phyloP scores from a whole-genome alignment of 2,329 filamentous ascomycete genomes.

The Delphinella strobiligena region DNA sequence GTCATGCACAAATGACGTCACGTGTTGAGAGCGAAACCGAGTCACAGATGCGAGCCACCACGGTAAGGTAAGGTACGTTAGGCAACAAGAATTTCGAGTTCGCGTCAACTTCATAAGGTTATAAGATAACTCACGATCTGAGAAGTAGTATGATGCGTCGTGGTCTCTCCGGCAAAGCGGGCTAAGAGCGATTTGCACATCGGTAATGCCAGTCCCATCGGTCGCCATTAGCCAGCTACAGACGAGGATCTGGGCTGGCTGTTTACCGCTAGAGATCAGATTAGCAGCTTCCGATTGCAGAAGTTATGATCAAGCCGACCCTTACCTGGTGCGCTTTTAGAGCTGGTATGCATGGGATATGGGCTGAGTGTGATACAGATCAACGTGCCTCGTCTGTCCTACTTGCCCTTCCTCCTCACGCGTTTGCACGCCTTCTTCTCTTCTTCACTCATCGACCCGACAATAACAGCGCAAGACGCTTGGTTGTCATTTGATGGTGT shows the following conservation, averaged over 20 bases:
- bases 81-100: no score
- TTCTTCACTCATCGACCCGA: slow-evolving; percentile 44
- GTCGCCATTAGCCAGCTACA: slow-evolving; percentile 24
- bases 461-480: slow-evolving; percentile 38
- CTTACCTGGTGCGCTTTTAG: slow-evolving; percentile 40
- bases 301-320: slow-evolving; percentile 46
- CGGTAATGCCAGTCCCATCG: slow-evolving; percentile 5
- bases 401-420: slow-evolving; percentile 53
- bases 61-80: no score
- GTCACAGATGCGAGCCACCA: no score
- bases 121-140: no score
- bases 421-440: slow-evolving; percentile 52
- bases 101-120: no score
- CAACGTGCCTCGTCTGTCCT: slow-evolving; percentile 53
- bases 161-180: background rate
- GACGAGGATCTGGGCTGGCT: slow-evolving; percentile 45
- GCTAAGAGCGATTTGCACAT: slow-evolving; percentile 1
- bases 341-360: background rate
- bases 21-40: no score
- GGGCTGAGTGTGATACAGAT: slow-evolving; percentile 28
- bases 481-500: slow-evolving; percentile 59
- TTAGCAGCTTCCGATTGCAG: slow-evolving; percentile 48
- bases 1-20: no score
- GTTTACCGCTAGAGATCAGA: slow-evolving; percentile 47
- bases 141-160: background rate